Percentiles rank a stretch among this genome's conserved stretches.
These are phyloP conservation scores for Aulographum hederae DNA, from an alignment of 2,329 filamentous ascomycete genomes.

Conservation along the genomic window DNA sequence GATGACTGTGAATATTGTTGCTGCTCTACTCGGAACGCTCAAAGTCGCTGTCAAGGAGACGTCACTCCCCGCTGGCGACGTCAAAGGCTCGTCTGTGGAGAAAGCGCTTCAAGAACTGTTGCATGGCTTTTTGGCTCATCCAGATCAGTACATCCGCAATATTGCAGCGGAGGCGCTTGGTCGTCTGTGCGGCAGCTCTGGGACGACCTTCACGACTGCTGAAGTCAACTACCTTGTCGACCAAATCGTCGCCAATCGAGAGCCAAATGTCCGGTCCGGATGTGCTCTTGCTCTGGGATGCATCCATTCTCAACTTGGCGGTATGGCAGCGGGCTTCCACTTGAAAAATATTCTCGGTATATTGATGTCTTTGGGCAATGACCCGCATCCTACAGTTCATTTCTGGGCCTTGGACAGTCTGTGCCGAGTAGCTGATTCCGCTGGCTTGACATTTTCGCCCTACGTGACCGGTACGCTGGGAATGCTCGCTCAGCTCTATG, in stretches of 20 bases:
- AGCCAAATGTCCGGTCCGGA: constrained; percentile 81
- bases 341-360: constrained; percentile 95
- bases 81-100: constrained; percentile 60
- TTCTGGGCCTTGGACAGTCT: constrained; percentile 91
- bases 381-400: constrained; percentile 87
- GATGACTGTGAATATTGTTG: constrained; percentile 75
- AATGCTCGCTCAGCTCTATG: constrained; percentile 85
- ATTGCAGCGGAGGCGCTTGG: constrained; percentile 75
- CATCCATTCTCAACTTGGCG: constrained; percentile 88
- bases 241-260: constrained; percentile 82
- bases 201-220: constrained; percentile 71
- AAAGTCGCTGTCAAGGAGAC: constrained; percentile 76
- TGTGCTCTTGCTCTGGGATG: constrained; percentile 86
- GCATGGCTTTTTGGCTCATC: constrained; percentile 63
- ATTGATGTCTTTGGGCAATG: constrained; percentile 91
- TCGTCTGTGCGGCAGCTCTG: constrained; percentile 66
- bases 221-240: constrained; percentile 88
- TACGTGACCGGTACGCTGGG: constrained; percentile 83
- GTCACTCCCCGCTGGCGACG: constrained; percentile 49
- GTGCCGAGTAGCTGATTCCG: constrained; percentile 72
- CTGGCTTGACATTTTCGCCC: constrained; percentile 76
- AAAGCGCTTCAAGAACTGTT: constrained; percentile 51
- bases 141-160: constrained; percentile 70
- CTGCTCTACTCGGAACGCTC: constrained; percentile 61
- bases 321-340: constrained; percentile 93